Evolutionary conservation across 495 filamentous ascomycete genomes (phyloP).

Genomic region (Xylaria acuta): DNA sequence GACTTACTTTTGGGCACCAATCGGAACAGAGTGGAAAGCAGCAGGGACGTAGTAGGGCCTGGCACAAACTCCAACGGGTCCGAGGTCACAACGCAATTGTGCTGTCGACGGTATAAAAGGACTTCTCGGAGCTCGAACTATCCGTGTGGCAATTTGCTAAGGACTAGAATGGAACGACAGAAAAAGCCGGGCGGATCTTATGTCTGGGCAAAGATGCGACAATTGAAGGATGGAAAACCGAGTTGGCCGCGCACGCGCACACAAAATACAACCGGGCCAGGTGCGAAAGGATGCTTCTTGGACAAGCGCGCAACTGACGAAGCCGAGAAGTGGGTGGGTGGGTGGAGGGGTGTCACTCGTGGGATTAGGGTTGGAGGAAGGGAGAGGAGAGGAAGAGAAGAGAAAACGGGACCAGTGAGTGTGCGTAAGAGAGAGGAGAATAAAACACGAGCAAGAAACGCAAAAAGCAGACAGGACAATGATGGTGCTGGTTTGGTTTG

Average conservation of each 20-base stretch:
- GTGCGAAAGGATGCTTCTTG: slow-evolving; percentile 43
- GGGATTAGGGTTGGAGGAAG: slow-evolving; percentile 41
- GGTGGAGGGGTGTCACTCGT: slow-evolving; percentile 38
- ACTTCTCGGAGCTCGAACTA: slow-evolving; percentile 40
- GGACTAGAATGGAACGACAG: slow-evolving; percentile 44
- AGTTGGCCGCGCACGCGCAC: slow-evolving; percentile 42
- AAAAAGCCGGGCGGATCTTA: slow-evolving; percentile 42
- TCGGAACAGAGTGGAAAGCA: slow-evolving; percentile 46
- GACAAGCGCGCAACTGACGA: slow-evolving; percentile 51
- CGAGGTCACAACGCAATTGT: slow-evolving; percentile 40
- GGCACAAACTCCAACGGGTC: slow-evolving; percentile 45
- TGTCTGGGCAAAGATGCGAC: slow-evolving; percentile 42
- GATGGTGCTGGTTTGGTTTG: slow-evolving; percentile 48
- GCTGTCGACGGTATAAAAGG: slow-evolving; percentile 42
- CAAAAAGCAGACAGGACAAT: slow-evolving; percentile 69
- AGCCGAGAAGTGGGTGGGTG: slow-evolving; percentile 44
- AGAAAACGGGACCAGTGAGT: slow-evolving; percentile 47
- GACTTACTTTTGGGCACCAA: slow-evolving; percentile 51
- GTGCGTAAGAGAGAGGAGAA: slow-evolving; percentile 47
- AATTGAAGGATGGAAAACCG: slow-evolving; percentile 39
- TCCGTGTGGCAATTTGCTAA: slow-evolving; percentile 44
- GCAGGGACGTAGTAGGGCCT: slow-evolving; percentile 43
- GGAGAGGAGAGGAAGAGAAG: slow-evolving; percentile 53
- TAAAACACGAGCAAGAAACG: slow-evolving; percentile 51
- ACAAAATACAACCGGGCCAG: slow-evolving; percentile 43